These are phyloP conservation scores for Chlamydomonas incerta DNA, from an alignment of 139 green algal genomes.

Conservation along the genomic window DNA sequence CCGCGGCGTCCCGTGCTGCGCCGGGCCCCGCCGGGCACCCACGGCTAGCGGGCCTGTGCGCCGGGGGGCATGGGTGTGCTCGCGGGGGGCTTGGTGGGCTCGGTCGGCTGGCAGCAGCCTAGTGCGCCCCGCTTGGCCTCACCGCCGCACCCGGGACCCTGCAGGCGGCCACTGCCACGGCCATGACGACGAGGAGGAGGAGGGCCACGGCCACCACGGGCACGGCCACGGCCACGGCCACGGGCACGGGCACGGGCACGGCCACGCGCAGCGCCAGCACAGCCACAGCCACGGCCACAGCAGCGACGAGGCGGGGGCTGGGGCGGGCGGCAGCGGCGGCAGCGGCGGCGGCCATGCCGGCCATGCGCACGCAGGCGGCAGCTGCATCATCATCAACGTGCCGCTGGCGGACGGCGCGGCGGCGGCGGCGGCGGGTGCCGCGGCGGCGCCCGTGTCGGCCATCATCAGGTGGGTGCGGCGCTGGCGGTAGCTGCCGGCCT, in stretches of 20 bases:
- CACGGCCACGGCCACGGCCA: conserved; percentile 1
- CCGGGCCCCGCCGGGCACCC: too few species aligned
- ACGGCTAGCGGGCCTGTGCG: too few species aligned
- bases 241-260: background rate
- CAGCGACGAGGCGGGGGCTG: background rate
- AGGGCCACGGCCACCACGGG: conserved; percentile 28
- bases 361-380: background rate
- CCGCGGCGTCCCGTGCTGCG: too few species aligned
- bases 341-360: background rate
- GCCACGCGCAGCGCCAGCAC: background rate
- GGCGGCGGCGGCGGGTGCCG: background rate
- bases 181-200: background rate
- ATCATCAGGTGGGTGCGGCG: background rate
- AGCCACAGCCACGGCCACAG: background rate
- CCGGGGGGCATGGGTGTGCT: too few species aligned
- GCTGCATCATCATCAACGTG: background rate
- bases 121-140: too few species aligned
- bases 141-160: too few species aligned
- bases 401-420: background rate
- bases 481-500: too few species aligned
- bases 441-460: background rate
- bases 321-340: too few species aligned
- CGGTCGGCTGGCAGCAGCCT: too few species aligned
- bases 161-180: too few species aligned
- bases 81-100: too few species aligned